Evolutionary conservation across 164 flowering plant species (phyloP), one percentile per base, ranked within the genome.

Genomic region (Annona squamosa): DNA sequence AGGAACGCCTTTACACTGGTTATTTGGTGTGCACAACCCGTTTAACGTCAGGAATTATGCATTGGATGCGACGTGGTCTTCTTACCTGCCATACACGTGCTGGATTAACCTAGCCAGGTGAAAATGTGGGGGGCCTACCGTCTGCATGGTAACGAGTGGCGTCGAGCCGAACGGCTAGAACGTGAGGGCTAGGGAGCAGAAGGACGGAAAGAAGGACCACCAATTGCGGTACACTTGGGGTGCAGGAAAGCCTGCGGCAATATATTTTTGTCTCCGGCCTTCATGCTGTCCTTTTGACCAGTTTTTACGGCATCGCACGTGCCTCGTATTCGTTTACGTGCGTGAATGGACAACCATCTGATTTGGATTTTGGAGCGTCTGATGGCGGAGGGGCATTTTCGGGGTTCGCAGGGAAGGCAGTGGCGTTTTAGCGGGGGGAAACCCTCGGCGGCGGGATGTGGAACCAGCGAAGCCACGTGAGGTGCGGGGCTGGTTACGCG

Each of bases 381-480:
- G 59, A 10, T 1, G 17, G 43, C 4, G 64, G 6, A 19, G 13
- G 18, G 63, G 64, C 59, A 43, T 41, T 42, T 71, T 59, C 48
- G 64, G 65, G 37, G 44, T 57, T 66, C 17, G 41, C 19, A 17
- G 62, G 2, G n/a, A 16, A 3, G 16, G 16, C 7, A 46, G 70
- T 56, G 70, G 56, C 56, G 13, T 68, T 68, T 46, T 68, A 13
- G 70, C 16, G 1, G 45, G 6, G n/a, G 6, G 67, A 13, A 66
- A 66, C 5, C 19, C 68, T 4, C 4, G 44, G 12, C 19, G 61
- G 44, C 10, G 57, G 18, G 76, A 65, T 61, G 57, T 37, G 18
- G 63, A 37, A 70, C 78, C 86, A 81, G 84, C 84, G 79, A 81
- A 75, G 84, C 86, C 82, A 81, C 78, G 81, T 79, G 78, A 46